Conservation (phyloP, 192 early-diverging fungal genomes). For the Coemansia sp. region DNA sequence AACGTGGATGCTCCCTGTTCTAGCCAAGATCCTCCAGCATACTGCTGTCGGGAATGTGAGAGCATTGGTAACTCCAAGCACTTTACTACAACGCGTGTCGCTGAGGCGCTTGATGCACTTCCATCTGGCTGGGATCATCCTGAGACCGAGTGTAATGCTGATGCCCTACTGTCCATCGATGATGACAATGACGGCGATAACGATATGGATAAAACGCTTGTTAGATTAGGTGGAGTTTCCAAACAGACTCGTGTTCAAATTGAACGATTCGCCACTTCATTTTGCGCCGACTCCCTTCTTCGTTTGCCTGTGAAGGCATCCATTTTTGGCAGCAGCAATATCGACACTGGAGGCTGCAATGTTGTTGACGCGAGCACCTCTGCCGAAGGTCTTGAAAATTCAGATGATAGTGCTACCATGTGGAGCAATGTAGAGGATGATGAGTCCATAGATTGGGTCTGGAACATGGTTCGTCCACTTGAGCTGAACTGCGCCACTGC, state of each 20-base stretch:
- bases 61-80: background rate
- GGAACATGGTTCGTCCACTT: conserved; percentile 39
- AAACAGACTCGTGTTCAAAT: background rate
- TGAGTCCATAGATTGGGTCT: conserved; percentile 41
- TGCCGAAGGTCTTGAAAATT: background rate
- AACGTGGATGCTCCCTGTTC: background rate
- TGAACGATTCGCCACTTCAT: background rate
- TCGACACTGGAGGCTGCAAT: background rate
- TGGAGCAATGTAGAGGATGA: conserved; percentile 10
- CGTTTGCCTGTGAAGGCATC: background rate
- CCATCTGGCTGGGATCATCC: conserved; percentile 28
- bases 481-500: conserved; percentile 46
- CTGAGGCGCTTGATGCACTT: conserved; percentile 12
- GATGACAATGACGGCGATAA: conserved; percentile 7
- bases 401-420: background rate
- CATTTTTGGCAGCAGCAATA: background rate
- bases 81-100: conserved; percentile 10
- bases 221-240: background rate
- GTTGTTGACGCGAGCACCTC: background rate
- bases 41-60: conserved; percentile 28
- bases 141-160: conserved; percentile 19
- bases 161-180: conserved; percentile 26
- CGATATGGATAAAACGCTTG: background rate
- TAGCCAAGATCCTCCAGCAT: background rate
- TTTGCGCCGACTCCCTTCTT: background rate